Evolutionary conservation across 1,284 basidiomycete genomes (phyloP), one percentile per base, ranked within the genome.

Genomic region (Ganoderma meredithae): DNA sequence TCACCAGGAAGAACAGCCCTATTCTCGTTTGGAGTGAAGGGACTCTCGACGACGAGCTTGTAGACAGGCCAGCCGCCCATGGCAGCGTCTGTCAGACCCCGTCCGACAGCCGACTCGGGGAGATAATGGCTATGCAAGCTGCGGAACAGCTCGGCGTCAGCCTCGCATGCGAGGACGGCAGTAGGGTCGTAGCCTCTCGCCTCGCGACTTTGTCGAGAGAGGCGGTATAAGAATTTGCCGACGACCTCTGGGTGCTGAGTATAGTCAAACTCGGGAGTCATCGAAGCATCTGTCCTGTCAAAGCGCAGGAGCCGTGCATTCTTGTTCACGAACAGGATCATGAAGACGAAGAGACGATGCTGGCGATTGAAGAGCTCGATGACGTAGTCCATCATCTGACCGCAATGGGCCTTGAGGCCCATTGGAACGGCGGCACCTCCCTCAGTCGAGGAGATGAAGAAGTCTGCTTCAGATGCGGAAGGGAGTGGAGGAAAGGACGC

Each of bases 141-240:
- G 10, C 27, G 17, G 10, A 55, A 58, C 19, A n/a, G 8, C 33
- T 4, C 10, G 15, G 0, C 33, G 7, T 39, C 33, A 2, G 17
- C 33, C 9, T 6, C 17, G 19, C 2, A 1, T 3, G 55, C 22
- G 0, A 9, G 55, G 1, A 1, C 4, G 7, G 8, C 55, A 17
- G 55, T 58, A 0, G 55, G 55, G 10, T 58, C 55, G 15, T 58
- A 12, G 7, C 55, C 55, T 0, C 17, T 17, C 0, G 15, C 55
- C 3, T 6, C 27, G 3, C 55, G 15, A 17, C 6, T 8, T 3
- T 10, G 9, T 2, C 19, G 15, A 19, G 61, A 56, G 55, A 66
- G 68, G 3, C 72, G 67, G 60, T 65, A 72, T 13, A 74, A 31
- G 61, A 73, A 69, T 25, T 64, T 62, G 10, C 59, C 53, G 8